Evolutionary conservation across 2,329 filamentous ascomycete species (phyloP), one percentile per base, ranked within the genome.

Genomic region (Myriangium duriaei): DNA sequence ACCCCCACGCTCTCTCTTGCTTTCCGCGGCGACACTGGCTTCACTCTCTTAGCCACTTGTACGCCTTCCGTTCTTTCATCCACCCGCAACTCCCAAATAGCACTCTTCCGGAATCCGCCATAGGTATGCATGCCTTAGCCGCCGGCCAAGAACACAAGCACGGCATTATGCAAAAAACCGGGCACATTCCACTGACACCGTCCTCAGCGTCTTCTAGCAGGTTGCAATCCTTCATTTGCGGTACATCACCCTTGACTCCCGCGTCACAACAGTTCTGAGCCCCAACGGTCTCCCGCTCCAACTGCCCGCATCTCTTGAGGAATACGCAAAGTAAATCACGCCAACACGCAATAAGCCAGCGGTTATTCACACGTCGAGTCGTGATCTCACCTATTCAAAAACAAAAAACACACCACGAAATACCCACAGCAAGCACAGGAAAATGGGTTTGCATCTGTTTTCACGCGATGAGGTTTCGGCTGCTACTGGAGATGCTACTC

Each of bases 11-110:
- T 40, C 28, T 26, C 37, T 15, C 45, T 47, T 44, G 12, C 48
- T 44, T 49, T 50, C n/a, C n/a, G n/a, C n/a, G n/a, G 53, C 53
- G 46, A 63, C 63, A 57, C 59, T 68, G 64, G 71, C 71, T 76
- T 74, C 72, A 76, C 68, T 76, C 72, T 62, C 74, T 76, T 59
- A 73, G 71, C 69, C 70, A 68, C 58, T 61, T 60, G 59, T 58
- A 53, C 58, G 60, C 69, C 63, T 47, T 57, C 53, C 60, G 47
- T 53, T 63, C 57, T 47, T 61, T 64, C 32, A n/a, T 19, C 29
- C 19, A 30, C 17, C 37, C 37, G 32, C 17, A 12, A 14, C 16
- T 13, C 31, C 30, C 16, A 24, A 21, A 24, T 28, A 11, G 9
- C 9, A 24, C 13, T 19, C n/a, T 24, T 32, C 21, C 30, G 30